Base-by-base conservation (phyloP, 768 basidiomycete genomes). In the Galerina sulciceps region DNA sequence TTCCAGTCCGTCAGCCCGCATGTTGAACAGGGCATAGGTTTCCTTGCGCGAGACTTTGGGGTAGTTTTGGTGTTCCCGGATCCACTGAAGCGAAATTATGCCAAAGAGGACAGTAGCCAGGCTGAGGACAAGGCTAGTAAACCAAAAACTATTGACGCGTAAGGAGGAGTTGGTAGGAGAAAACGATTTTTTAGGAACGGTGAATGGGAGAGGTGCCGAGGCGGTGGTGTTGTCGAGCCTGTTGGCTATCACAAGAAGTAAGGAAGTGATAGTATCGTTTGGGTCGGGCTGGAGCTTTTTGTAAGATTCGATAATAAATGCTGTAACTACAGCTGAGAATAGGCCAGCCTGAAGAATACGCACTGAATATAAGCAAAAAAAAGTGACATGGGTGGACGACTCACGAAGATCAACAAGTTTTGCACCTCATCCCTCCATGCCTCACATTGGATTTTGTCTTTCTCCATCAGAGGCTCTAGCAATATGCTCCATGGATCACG, bases 1-100 rank as follows among this genome's bases (percentile, higher is more conserved):
- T 11, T 62, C 40, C 22, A 72, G 55, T 13, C 67, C 69, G n/a
- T 70, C 65, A 34, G 64, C 59, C 1, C 71, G 72, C 61, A 70
- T 65, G 34, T 71, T 66, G 31, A 68, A 64, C 6, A 49, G 53
- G 18, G 55, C 59, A 9, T 55, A 51, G 23, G 37, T 45, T 11
- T 64, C 41, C 31, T 58, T 54, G 5, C 51, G 23, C 11, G 59
- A 58, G 6, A 56, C 36, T 23, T 37, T 44, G 8, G 42, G 26
- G 37, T 58, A 52, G 17, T 45, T 17, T 40, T 62, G 58, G n/a
- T 65, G 53, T 45, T 62, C 60, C 36, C 60, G 48, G n/a, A 65
- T 45, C 64, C 64, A 65, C 45, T 65, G 64, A 1, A 65, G 49
- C 5, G 55, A n/a, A 17, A 65, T 35, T 11, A 56, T 60, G 14